These are phyloP conservation scores for Talaromyces albobiverticillius DNA, from an alignment of 2,329 filamentous ascomycete species.

Conservation along the genomic window DNA sequence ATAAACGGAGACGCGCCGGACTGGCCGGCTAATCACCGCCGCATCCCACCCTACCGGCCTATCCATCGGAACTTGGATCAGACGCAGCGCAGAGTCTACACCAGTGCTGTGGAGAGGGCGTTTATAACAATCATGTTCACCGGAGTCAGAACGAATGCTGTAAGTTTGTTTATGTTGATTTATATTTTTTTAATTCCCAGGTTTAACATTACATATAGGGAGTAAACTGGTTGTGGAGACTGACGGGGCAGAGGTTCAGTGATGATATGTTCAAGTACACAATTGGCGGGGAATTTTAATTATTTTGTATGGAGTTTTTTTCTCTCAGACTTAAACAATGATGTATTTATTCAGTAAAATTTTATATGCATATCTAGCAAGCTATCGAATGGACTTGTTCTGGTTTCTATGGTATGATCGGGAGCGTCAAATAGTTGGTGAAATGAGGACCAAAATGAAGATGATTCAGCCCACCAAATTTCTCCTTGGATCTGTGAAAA, in stretches of 20 bases:
- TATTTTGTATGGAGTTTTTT: too few relatives aligned
- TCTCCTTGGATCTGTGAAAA: constrained; percentile 36
- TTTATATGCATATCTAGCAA: too few relatives aligned
- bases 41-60: constrained; percentile 49
- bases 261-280: constrained; percentile 50
- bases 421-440: constrained; percentile 49
- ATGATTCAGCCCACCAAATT: constrained; percentile 48
- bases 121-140: constrained; percentile 53
- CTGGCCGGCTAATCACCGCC: constrained; percentile 49
- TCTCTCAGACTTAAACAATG: too few relatives aligned
- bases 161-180: constrained; percentile 17
- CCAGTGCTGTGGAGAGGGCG: constrained; percentile 43
- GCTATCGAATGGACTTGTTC: not conserved
- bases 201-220: not conserved
- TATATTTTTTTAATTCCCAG: constrained; percentile 10
- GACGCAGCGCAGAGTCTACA: constrained; percentile 42
- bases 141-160: constrained; percentile 45
- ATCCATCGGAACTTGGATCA: constrained; percentile 44
- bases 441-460: constrained; percentile 46
- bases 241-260: constrained; percentile 49
- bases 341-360: too few relatives aligned
- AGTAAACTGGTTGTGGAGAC: constrained; percentile 45
- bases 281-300: constrained; percentile 54
- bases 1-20: too few relatives aligned
- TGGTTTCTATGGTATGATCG: constrained; percentile 40